Evolutionary conservation across 345 rosid species (phyloP), one percentile per base, ranked within the genome.

Genomic region (Ailanthus altissimus): DNA sequence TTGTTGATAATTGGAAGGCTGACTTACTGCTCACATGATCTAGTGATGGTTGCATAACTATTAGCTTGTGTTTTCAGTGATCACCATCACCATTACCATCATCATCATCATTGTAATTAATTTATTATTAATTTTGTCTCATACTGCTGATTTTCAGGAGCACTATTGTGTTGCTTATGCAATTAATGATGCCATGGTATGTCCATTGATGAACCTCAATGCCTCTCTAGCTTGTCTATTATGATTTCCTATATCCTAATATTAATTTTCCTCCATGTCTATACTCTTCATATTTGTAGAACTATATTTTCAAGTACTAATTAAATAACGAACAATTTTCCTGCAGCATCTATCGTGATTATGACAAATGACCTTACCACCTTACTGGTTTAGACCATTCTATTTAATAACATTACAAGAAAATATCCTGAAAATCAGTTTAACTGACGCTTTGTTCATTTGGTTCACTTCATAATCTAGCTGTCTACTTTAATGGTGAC

Each of bases 131-230:
- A 75, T 43, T 54, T 78, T 73, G 54, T 80, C 65, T 57, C 16
- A 15, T 43, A 47, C 28, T 87, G 79, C 78, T 75, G 67, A 45
- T 82, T 88, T 89, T 79, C 92, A 88, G 97, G 91, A 91, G 78
- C 97, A 90, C 66, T 92, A 92, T 81, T 96, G 98, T 50, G 97
- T 93, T 68, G 84, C 94, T 47, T 86, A 82, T 82, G 98, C 97
- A 75, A 90, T 96, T 82, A 91, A 91, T 81, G 98, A 96, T 77
- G 81, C 88, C 62, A 85, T 89, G 98, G 97, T 92, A 92, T 59
- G 97, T 84, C 57, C 21, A 72, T 54, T 76, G 51, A 25, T 66
- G 28, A 66, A 77, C 70, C 46, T 51, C 51, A 79, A 62, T 69
- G 14, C 25, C 40, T 5, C 51, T 11, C 56, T 56, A 15, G n/a